Base-by-base conservation (phyloP, 495 filamentous ascomycete species). In the Penicillium lividum region DNA sequence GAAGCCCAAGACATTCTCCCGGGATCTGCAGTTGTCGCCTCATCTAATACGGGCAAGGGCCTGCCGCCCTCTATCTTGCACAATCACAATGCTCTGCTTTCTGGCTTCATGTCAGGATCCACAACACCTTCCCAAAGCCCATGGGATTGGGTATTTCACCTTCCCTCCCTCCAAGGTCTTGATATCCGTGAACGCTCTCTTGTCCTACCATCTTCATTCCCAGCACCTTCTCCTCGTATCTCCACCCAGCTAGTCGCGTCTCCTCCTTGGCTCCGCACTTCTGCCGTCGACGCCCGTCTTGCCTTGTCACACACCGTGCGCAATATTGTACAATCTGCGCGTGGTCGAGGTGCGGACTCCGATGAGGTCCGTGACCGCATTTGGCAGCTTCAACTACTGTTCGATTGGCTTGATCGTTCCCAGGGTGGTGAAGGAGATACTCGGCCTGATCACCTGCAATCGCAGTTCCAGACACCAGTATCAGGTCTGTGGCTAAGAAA, bases 141-240 rank as follows among this genome's bases (percentile, higher is more conserved):
- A 51, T 86, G 94, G 70, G 87, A 91, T 53, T 96, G 91, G 91
- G 65, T 97, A 3, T 90, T 96, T 67, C 73, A 79, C 9, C 75
- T 93, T 8, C 73, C 78, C 1, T 74, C 84, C 11, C 80, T 96
- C 6, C 70, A 69, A 10, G 81, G 77, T 8, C 79, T 97, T 29
- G 89, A 92, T 42, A 83, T 88, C 45, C 85, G 90, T 22, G 93
- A 97, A 68, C 78, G 86, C 49, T 86, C 85, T 3, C 74, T 93
- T 10, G 84, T 97, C 7, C 76, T 97, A 22, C 86, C 87, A 11
- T 75, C 79, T 10, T 82, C 85, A 16, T 69, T 74, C 70, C 67
- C 75, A 53, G 48, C 60, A 42, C 67, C 64, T 10, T 62, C 61
- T 18, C 54, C 59, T 22, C 53, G 57, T n/a, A 62, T 66, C 45